These are phyloP conservation scores for Rhinocladiella similis DNA, from an alignment of 2,329 filamentous ascomycete genomes.

Conservation along the genomic window DNA sequence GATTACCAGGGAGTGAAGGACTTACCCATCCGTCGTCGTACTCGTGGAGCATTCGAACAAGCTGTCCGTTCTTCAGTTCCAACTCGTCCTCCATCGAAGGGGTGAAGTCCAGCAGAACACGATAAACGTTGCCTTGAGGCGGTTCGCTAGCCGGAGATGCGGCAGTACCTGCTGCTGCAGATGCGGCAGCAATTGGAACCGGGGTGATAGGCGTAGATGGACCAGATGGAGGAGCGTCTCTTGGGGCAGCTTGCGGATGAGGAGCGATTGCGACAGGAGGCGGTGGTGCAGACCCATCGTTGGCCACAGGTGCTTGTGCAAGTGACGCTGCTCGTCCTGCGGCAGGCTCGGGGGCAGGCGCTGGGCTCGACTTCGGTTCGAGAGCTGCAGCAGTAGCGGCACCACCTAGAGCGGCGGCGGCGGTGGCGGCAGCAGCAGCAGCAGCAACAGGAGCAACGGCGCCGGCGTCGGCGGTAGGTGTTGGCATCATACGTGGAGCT, in stretches of 20 bases:
- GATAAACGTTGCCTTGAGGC: constrained; percentile 72
- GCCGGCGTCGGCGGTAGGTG: constrained; percentile 63
- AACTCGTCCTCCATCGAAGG: constrained; percentile 93
- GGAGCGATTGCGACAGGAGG: neutral
- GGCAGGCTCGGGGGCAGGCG: constrained; percentile 25
- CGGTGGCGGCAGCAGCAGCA: constrained; percentile 34
- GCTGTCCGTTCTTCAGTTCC: constrained; percentile 73
- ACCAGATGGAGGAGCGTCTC: constrained; percentile 42
- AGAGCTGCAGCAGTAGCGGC: constrained; percentile 39
- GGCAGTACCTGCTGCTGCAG: constrained; percentile 8
- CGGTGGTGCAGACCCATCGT: constrained; percentile 23
- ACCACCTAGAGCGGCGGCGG: neutral
- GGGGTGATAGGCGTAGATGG: constrained; percentile 58
- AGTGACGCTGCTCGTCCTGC: neutral
- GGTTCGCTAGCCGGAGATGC: constrained; percentile 52
- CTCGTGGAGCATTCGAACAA: constrained; percentile 88
- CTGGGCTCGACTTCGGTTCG: neutral
- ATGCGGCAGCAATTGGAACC: constrained; percentile 29
- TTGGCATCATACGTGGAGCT: constrained; percentile 21
- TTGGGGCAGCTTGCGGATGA: constrained; percentile 27
- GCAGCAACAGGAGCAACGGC: constrained; percentile 52
- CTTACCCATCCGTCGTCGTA: constrained; percentile 98
- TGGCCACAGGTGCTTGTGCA: constrained; percentile 8
- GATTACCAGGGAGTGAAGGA: constrained; percentile 24
- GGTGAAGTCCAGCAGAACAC: constrained; percentile 91